Evolutionary conservation across 75 land plant species (phyloP), one percentile per base, ranked within the genome.

Genomic region (Cryptomeria japonica): DNA sequence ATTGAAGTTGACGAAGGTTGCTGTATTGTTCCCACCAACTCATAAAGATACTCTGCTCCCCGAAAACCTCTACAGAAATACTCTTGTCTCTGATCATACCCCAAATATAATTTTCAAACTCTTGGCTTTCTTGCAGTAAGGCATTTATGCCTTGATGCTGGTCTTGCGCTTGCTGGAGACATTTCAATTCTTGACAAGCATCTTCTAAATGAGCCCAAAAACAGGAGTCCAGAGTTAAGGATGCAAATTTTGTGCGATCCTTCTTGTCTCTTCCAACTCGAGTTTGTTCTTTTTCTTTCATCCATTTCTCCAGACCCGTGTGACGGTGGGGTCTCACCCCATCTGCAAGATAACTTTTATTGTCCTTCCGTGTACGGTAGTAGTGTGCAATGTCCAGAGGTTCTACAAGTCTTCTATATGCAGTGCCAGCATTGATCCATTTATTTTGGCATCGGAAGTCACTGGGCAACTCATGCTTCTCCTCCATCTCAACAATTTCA

Each of bases 381-480:
- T 87, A 87, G 83, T 31, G 13, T 42, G 87, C 88, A 87, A 80
- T 87, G 36, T 87, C 88, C 51, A 87, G 86, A 46, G 87, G 88
- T 18, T 87, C 88, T 28, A 87, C 88, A 85, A 87, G 84, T 51
- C 34, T 42, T 19, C 88, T 76, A 34, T 83, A 87, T 38, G 87
- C 18, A 51, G 31, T 85, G 19, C 88, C 88, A 19, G 88, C 84
- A 87, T 87, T 84, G 15, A 87, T 51, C 88, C 88, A 87, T 32
- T 87, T 87, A 46, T 84, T 87, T 51, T 49, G 88, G 12, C 47
- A 41, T 38, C 85, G 49, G 51, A 87, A 87, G 41, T 80, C 61
- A 31, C 53, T 51, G 11, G 88, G 88, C 37, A 87, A 47, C 28
- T 83, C 41, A 42, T 51, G 55, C n/a, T 87, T 87, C 39, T 80